These are phyloP conservation scores for Lasiodiplodia citricola DNA, from an alignment of 2,329 filamentous ascomycete genomes.

Conservation along the genomic window DNA sequence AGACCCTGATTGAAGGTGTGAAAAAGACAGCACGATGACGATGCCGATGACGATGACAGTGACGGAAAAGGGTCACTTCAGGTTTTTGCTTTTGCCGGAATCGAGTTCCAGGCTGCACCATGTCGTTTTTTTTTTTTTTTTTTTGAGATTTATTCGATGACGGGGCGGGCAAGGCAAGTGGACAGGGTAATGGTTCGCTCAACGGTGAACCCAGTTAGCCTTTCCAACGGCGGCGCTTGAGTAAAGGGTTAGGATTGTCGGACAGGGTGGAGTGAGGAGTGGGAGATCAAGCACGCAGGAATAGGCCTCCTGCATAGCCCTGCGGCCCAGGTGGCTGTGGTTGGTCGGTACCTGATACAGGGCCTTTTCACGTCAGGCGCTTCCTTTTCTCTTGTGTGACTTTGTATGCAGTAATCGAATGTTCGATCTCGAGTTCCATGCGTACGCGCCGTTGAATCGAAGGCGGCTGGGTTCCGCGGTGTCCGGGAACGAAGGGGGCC, in stretches of 20 bases:
- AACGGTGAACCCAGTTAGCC: not conserved
- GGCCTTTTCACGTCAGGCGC: not conserved
- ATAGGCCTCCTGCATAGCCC: not conserved
- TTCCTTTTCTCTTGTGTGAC: not conserved
- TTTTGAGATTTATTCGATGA: not conserved
- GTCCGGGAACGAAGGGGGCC: not conserved
- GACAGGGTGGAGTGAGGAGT: not conserved
- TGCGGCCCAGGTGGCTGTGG: not conserved
- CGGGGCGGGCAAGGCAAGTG: not conserved
- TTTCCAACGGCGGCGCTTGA: not conserved
- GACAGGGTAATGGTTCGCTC: not conserved
- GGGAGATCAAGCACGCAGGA: not conserved
- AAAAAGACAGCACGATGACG: not conserved
- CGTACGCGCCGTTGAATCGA: not conserved
- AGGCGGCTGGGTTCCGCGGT: not conserved
- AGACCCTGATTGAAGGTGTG: not conserved
- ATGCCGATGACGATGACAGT: not conserved
- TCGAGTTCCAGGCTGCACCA: not conserved
- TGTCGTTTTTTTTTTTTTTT: not conserved
- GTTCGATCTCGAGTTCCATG: conserved; percentile 16
- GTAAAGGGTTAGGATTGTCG: not conserved
- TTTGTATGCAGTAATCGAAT: conserved; percentile 8
- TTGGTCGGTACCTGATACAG: not conserved
- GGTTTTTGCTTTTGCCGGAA: not conserved
- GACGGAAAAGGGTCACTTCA: not conserved